Base-by-base conservation (phyloP, 441 rosid genomes). In the Erysimum pusillum region DNA sequence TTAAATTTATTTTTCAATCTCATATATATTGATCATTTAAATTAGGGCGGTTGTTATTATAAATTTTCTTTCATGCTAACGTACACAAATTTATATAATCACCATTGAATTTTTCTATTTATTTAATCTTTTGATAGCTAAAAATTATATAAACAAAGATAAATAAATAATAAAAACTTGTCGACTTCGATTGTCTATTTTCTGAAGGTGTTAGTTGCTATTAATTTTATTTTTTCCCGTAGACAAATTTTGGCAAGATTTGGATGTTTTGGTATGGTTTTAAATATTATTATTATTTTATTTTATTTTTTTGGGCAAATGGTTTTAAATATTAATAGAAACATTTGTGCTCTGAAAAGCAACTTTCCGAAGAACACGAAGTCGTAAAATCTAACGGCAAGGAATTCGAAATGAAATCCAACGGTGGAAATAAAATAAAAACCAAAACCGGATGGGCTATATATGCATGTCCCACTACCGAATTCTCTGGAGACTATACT, bases 371-470 rank as follows among this genome's bases (percentile, higher is more conserved):
- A 35, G 25, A 1, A 36, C 4, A 10, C 25, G 39, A 49, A 25
- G 42, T 20, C 17, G 25, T 14, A 17, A 54, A 42, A 65, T 54
- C 71, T 28, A 74, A 31, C 59, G 49, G 66, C 12, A 12, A 45
- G 49, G 34, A 57, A 15, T 46, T 22, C 8, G 59, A 36, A 44
- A 67, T 15, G 58, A 62, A 56, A 74, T 58, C 51, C 20, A 56
- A 65, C 51, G 66, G 46, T 45, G 67, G 52, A 36, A 38, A 48
- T 25, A 35, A 1, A 48, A 25, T 74, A 58, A 58, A 36, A 28
- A n/a, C 34, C 53, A 66, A 58, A 74, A 17, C 15, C 6, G 39
- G 67, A 36, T 20, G 34, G 51, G 34, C 17, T 74, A 74, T 74
- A 74, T 63, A 18, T 2, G 15, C 32, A 68, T 63, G 51, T n/a